Conservation (phyloP, 805 yeast genomes). For the Saturnispora diversa region DNA sequence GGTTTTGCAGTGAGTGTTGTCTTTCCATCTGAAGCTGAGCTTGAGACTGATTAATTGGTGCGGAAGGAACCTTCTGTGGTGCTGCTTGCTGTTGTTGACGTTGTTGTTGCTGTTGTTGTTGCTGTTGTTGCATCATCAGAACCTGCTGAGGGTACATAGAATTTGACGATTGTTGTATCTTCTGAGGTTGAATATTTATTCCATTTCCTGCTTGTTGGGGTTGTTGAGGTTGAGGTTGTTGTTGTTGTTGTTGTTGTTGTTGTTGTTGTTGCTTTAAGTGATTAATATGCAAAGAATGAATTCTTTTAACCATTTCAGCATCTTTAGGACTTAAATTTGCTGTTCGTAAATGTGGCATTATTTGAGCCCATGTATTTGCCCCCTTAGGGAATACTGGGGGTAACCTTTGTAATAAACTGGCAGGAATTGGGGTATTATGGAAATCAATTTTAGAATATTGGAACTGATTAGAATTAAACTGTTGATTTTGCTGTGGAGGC, state of each 20-base stretch:
- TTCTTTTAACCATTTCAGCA: slow-evolving; percentile 52
- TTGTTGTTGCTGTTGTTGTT: slow-evolving; percentile 13
- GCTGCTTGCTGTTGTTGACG: slow-evolving; percentile 12
- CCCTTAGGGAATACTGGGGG: slow-evolving; percentile 68
- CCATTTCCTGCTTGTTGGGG: slow-evolving; percentile 3
- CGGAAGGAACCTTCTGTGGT: neutral
- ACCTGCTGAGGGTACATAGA: slow-evolving; percentile 29
- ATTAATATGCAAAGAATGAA: slow-evolving; percentile 61
- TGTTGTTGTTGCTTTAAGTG: slow-evolving; percentile 33
- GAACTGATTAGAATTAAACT: slow-evolving; percentile 10
- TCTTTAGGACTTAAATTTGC: slow-evolving; percentile 52
- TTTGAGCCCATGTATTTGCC: slow-evolving; percentile 74
- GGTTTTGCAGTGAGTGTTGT: slow-evolving; percentile 20
- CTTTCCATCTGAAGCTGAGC: slow-evolving; percentile 9
- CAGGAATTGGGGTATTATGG: slow-evolving; percentile 66
- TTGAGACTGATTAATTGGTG: neutral
- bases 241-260: slow-evolving; percentile 8
- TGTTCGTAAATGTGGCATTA: slow-evolving; percentile 50
- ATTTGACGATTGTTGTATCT: slow-evolving; percentile 1
- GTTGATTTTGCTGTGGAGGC: slow-evolving; percentile 23
- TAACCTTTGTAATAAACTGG: slow-evolving; percentile 50
- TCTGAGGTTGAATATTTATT: slow-evolving; percentile 3
- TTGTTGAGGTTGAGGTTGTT: slow-evolving; percentile 5
- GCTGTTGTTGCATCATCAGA: slow-evolving; percentile 20
- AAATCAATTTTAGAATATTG: slow-evolving; percentile 31